Evolutionary conservation across 768 basidiomycete species (phyloP).

Genomic region (Mycena venus): DNA sequence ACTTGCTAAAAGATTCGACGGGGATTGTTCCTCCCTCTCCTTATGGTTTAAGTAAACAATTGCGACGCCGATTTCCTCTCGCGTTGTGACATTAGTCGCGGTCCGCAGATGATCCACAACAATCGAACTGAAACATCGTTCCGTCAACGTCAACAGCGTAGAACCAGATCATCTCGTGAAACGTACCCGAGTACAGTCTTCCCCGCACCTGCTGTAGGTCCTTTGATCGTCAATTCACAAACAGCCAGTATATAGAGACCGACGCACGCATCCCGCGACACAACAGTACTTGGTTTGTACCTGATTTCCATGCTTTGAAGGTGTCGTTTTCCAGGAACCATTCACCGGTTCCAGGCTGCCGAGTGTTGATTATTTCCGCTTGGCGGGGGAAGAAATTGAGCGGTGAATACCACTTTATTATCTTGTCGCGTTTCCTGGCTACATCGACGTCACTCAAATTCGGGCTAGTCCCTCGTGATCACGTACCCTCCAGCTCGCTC

Average conservation of each 20-base stretch:
- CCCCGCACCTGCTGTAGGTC: slow-evolving; percentile 4
- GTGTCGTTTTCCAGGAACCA: background rate
- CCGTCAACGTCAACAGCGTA: no score
- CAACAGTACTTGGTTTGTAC: background rate
- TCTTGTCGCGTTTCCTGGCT: background rate
- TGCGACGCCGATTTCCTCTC: background rate
- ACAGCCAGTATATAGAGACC: no score
- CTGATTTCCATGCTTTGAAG: slow-evolving; percentile 6
- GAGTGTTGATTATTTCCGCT: background rate
- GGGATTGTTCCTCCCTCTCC: background rate
- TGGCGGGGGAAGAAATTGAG: slow-evolving; percentile 14
- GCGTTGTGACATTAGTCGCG: no score
- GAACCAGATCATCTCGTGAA: no score
- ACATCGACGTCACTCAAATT: background rate
- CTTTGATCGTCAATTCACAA: no score
- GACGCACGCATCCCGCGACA: slow-evolving; percentile 17
- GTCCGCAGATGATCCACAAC: background rate
- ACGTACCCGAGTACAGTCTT: slow-evolving; percentile 11
- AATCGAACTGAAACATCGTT: background rate
- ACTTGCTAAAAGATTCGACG: background rate
- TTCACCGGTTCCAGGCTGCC: slow-evolving; percentile 2
- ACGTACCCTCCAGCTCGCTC: no score
- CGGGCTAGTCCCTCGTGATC: no score
- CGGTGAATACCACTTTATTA: slow-evolving; percentile 11
- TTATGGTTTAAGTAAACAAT: background rate